phyloP scores from a whole-genome alignment of 495 filamentous ascomycete species.

The Chlorociboria aeruginascens region DNA sequence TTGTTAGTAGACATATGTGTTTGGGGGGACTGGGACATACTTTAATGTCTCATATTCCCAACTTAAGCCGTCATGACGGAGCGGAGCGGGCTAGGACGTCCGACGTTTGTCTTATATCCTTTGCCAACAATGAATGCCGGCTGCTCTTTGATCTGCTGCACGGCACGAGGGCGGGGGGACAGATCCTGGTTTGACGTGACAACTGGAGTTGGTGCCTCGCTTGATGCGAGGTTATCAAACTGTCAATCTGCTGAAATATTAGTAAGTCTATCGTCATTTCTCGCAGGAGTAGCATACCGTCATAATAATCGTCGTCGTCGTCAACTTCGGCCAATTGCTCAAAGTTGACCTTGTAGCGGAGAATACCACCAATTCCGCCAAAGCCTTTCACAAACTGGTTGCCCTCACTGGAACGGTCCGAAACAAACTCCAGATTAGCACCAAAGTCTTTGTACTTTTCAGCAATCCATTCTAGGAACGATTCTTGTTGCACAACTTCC shows the following conservation, averaged over 20 bases:
- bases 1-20: neutral
- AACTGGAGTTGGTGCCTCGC: constrained; percentile 80
- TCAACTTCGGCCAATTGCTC: constrained; percentile 91
- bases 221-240: constrained; percentile 72
- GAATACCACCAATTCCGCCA: constrained; percentile 91
- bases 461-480: constrained; percentile 97
- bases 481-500: constrained; percentile 72
- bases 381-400: constrained; percentile 99
- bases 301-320: constrained; percentile 99
- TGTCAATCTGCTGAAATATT: constrained; percentile 63
- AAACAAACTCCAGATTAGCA: constrained; percentile 93
- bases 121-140: constrained; percentile 26
- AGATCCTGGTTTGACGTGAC: constrained; percentile 35
- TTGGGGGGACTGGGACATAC: neutral
- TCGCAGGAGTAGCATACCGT: constrained; percentile 42
- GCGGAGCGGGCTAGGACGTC: constrained; percentile 42
- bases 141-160: constrained; percentile 25
- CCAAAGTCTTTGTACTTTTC: constrained; percentile 97
- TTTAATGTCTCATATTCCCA: constrained; percentile 11
- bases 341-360: constrained; percentile 99
- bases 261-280: constrained; percentile 10
- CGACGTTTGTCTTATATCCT: constrained; percentile 6
- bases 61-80: constrained; percentile 46
- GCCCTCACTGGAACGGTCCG: constrained; percentile 89
- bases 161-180: constrained; percentile 26